Evolutionary conservation across 2,329 filamentous ascomycete species (phyloP), one percentile per base, ranked within the genome.

Genomic region (Alternaria triticina): DNA sequence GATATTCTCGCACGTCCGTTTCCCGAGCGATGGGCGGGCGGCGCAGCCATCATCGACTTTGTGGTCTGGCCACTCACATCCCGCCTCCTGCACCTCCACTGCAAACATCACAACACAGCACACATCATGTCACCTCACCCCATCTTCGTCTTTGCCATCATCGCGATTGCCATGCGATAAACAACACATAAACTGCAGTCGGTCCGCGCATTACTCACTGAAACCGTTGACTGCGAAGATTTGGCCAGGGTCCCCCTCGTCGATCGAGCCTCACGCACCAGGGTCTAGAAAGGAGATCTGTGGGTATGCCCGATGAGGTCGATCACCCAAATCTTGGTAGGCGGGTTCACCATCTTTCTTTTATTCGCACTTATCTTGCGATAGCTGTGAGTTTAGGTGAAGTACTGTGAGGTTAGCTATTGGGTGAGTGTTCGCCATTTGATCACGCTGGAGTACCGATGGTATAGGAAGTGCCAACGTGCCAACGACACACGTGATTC

Each of bases 221-320:
- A 61, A 58, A 58, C 59, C 49, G 59, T 50, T 52, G 54, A 50
- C 30, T 30, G 28, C 33, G 15, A 27, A 17, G 33, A 27, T 17
- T 40, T 8, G 46, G 28, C 59, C 30, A 22, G 59, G 59, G 28
- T 52, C 54, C 59, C 54, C 36, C 52, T 36, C 47, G 54, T 28
- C 33, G 27, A 28, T 61, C 30, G 45, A 47, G 27, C 54, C 27
- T 56, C 54, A 23, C 30, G 9, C 27, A 27, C 54, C 43, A 56
- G 54, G 54, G 54, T 47, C 54, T 27, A 30, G 15, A 56, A 56
- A 56, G 33, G 54, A 56, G 43, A 46, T 56, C 43, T 25, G 30
- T 36, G 49, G 28, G 49, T 52, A 52, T 20, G 50, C 30, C 22
- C 22, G 13, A 23, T 20, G 28, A 22, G 44, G 54, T 43, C 44